Evolutionary conservation across 176 grass and related monocot genomes (phyloP).

Genomic region (Pontederia paniculata): DNA sequence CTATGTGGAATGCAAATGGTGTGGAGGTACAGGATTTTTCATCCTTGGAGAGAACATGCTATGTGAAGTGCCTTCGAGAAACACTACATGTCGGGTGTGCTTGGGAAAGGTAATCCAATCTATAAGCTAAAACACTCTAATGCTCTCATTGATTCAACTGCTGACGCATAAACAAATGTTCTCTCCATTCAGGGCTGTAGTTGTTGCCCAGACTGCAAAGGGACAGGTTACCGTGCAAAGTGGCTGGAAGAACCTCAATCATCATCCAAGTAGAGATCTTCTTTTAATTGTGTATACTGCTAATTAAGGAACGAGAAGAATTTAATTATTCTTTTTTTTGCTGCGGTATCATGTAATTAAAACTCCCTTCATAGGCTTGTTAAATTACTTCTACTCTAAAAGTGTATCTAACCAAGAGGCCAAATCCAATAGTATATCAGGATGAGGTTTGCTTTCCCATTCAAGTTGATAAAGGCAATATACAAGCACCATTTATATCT

Average conservation of each 20-base stretch:
- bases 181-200: slow-evolving; percentile 42
- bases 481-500: too few species aligned
- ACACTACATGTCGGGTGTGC: slow-evolving; percentile 75
- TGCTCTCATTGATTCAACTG: neutral
- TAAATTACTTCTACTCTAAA: too few species aligned
- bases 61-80: slow-evolving; percentile 86
- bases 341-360: too few species aligned
- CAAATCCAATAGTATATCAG: too few species aligned
- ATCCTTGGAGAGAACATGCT: slow-evolving; percentile 90
- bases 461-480: too few species aligned
- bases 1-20: slow-evolving; percentile 86
- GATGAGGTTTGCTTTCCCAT: too few species aligned
- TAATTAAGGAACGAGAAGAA: too few species aligned
- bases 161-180: slow-evolving; percentile 1
- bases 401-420: too few species aligned
- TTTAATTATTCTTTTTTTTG: too few species aligned
- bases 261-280: neutral
- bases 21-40: slow-evolving; percentile 80
- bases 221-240: slow-evolving; percentile 90
- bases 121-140: slow-evolving; percentile 15
- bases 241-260: slow-evolving; percentile 60
- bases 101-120: slow-evolving; percentile 52
- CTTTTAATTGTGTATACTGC: too few species aligned
- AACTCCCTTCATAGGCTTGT: too few species aligned
- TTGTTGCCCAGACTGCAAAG: slow-evolving; percentile 68